Evolutionary conservation across 352 stramenopile genomes (phyloP).

Genomic region (Phytophthora pistaciae): DNA sequence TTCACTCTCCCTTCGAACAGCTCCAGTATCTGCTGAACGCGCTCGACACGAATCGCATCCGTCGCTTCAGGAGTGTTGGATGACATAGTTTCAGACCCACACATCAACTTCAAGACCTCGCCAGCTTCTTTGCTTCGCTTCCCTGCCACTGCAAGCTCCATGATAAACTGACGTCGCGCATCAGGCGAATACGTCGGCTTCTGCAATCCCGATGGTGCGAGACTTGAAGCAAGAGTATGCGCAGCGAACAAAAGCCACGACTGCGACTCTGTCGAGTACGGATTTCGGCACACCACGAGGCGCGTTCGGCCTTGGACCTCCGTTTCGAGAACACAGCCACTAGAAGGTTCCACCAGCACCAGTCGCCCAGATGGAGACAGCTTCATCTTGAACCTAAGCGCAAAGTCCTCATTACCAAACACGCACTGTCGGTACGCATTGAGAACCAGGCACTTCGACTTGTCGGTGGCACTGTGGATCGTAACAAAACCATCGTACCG

Average conservation of each 20-base stretch:
- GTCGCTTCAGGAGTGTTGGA: neutral
- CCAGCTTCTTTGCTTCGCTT: neutral
- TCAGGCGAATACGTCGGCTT: neutral
- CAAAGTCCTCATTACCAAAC: neutral
- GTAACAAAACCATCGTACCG: neutral
- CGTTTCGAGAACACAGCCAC: neutral
- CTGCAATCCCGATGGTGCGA: neutral
- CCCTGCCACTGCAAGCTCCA: neutral
- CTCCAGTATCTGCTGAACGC: neutral
- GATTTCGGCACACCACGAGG: neutral
- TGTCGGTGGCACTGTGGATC: neutral
- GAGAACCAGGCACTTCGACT: neutral
- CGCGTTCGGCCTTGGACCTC: neutral
- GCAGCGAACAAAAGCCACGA: neutral
- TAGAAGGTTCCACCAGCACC: neutral
- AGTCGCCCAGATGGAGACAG: neutral
- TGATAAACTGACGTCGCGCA: neutral
- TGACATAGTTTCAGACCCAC: neutral
- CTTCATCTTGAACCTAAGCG: neutral
- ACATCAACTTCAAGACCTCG: neutral
- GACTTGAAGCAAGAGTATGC: neutral
- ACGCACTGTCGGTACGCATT: neutral
- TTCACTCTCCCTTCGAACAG: too few relatives aligned
- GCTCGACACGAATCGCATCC: neutral
- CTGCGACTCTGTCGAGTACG: neutral